Conservation (phyloP, 441 rosid species). For the Adansonia grandidieri region DNA sequence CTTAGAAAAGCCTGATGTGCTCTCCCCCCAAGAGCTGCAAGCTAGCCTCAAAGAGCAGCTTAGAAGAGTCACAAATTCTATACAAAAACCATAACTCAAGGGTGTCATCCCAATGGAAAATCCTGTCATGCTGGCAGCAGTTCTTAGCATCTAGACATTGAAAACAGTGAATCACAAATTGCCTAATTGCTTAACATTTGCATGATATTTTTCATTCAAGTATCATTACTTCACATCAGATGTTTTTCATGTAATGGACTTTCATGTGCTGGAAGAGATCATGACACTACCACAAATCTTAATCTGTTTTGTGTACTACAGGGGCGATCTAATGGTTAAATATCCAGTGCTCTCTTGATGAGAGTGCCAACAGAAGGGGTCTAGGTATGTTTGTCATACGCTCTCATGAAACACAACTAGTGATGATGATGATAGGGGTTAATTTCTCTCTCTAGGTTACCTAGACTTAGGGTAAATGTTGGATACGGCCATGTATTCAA, state of each 20-base stretch:
- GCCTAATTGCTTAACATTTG: background rate
- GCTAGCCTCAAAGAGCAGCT: slow-evolving; percentile 34
- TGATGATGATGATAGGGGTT: background rate
- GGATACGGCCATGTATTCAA: too few species aligned
- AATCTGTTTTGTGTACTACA: background rate
- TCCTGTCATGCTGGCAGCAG: background rate
- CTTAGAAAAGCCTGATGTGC: slow-evolving; percentile 39
- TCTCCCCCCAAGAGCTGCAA: slow-evolving; percentile 31
- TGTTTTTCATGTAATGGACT: background rate
- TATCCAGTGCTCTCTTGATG: background rate
- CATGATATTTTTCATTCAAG: background rate
- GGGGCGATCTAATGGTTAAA: background rate
- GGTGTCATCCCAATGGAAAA: background rate
- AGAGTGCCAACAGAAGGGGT: background rate
- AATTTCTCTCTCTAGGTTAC: too few species aligned
- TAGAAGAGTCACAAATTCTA: background rate
- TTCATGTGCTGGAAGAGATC: background rate
- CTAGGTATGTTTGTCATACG: background rate
- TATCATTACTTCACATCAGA: background rate
- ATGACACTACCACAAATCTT: background rate
- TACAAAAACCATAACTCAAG: background rate
- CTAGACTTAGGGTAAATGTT: too few species aligned
- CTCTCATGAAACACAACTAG: background rate
- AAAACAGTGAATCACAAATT: slow-evolving; percentile 6
- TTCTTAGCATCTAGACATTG: background rate